Evolutionary conservation across 371 early-diverging fungal species (phyloP).

Genomic region (Zopfochytrium polystomum): DNA sequence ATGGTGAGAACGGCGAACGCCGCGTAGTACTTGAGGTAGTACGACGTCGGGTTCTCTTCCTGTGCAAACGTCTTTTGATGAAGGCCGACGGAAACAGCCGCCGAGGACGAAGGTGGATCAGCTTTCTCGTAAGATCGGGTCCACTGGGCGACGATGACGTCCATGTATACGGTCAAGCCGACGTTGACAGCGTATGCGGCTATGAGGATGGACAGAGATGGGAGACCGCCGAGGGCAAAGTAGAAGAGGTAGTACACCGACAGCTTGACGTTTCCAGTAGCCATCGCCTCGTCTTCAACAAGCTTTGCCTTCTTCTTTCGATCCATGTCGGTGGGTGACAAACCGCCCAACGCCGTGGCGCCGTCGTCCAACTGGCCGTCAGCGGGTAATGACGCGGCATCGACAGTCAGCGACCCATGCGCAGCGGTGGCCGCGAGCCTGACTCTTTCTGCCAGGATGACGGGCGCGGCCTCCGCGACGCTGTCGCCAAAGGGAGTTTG

Average conservation of each 20-base stretch:
- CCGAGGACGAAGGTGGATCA: not conserved
- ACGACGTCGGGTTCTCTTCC: conserved; percentile 1
- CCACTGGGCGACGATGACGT: conserved; percentile 12
- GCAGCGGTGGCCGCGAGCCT: conserved; percentile 1
- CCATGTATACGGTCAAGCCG: conserved; percentile 6
- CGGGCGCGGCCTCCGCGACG: conserved; percentile 5
- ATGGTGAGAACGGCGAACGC: too few species aligned
- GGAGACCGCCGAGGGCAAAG: conserved; percentile 28
- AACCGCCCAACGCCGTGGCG: not conserved
- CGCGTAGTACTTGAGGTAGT: too few species aligned
- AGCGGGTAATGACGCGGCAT: too few species aligned
- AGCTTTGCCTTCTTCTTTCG: conserved; percentile 13
- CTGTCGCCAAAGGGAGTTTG: not conserved
- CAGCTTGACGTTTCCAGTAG: conserved; percentile 19
- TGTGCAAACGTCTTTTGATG: conserved; percentile 1
- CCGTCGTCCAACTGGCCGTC: too few species aligned
- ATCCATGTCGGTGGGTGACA: not conserved
- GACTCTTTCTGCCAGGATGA: conserved; percentile 8
- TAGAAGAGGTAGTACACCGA: conserved; percentile 29
- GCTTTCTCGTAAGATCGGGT: not conserved
- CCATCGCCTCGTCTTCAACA: conserved; percentile 29
- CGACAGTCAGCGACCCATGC: too few species aligned
- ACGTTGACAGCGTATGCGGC: conserved; percentile 22
- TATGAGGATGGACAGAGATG: conserved; percentile 12
- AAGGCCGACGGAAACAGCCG: too few species aligned